phyloP scores from a whole-genome alignment of 345 rosid genomes.

The Citrus mangshanensis region DNA sequence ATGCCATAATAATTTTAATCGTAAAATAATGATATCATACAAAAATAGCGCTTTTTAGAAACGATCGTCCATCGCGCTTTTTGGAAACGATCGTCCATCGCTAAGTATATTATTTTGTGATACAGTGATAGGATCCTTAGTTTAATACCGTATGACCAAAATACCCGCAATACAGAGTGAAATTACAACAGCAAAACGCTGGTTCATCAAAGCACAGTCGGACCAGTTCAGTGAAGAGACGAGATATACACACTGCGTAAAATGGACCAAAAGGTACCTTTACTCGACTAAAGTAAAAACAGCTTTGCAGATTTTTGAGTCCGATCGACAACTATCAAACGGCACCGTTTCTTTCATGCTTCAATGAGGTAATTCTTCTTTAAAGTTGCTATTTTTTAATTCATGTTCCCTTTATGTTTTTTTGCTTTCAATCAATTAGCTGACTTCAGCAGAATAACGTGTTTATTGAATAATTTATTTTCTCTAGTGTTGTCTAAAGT shows the following conservation, averaged over 20 bases:
- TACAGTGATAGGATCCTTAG: not conserved
- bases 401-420: not conserved
- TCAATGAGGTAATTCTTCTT: not conserved
- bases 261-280: not conserved
- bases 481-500: not conserved
- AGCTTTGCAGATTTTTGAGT: not conserved
- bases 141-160: not conserved
- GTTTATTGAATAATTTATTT: not conserved
- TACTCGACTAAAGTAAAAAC: not conserved
- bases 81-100: no score
- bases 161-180: not conserved
- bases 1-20: rapidly evolving
- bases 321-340: not conserved
- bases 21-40: no score
- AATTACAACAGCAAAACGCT: not conserved
- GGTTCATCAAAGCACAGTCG: not conserved
- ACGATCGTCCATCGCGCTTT: not conserved
- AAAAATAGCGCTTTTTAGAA: not conserved
- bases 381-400: not conserved
- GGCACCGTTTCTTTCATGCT: not conserved
- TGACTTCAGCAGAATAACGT: not conserved
- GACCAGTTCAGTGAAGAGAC: not conserved
- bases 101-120: no score
- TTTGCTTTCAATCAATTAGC: not conserved
- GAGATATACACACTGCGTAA: not conserved